Base-by-base conservation (phyloP, 2,329 filamentous ascomycete genomes). In the Raffaelea ambrosiae region DNA sequence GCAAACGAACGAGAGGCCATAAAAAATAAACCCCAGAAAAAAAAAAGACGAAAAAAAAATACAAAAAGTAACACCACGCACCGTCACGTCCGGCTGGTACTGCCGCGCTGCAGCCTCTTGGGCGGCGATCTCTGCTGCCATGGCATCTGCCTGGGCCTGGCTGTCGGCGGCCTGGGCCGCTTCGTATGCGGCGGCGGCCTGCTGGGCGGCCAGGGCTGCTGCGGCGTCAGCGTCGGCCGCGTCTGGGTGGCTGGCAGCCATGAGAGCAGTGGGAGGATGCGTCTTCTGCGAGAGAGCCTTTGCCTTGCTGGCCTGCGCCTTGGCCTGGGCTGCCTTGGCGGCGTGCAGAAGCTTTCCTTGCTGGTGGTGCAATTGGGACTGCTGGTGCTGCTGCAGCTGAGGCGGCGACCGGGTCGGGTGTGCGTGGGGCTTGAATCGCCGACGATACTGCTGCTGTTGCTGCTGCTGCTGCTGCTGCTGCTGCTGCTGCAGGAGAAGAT, bases 81-180 rank as follows among this genome's bases (percentile, higher is more conserved):
- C 79, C 66, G 76, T 65, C 39, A 77, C 63, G n/a, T 72, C 64
- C 7, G 78, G 77, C 51, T 76, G 72, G 58, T 79, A 83, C 36
- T 77, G 72, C 48, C 73, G 66, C 10, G 79, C 79, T 26, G 79
- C 72, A 42, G 74, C 76, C 61, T 83, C 76, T 61, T 83, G 79
- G 46, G 77, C 77, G 38, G 68, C 71, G 46, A 80, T 63, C 52
- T 74, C 74, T 54, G 70, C 63, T 40, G 54, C 54, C 14, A 58
- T 42, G 42, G 54, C 53, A 5, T 49, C 39, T 7, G 39, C 39
- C 2, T 45, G n/a, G 29, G 31, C 48, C 44, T 47, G 41, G 41
- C 44, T 19, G 9, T 20, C 14, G 33, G 45, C 39, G 7, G 35
- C 35, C 18, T 38, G 54, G 40, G 33, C 49, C 47, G 40, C 52